phyloP scores from a whole-genome alignment of 495 filamentous ascomycete genomes.

The Lasiosphaeria miniovina region DNA sequence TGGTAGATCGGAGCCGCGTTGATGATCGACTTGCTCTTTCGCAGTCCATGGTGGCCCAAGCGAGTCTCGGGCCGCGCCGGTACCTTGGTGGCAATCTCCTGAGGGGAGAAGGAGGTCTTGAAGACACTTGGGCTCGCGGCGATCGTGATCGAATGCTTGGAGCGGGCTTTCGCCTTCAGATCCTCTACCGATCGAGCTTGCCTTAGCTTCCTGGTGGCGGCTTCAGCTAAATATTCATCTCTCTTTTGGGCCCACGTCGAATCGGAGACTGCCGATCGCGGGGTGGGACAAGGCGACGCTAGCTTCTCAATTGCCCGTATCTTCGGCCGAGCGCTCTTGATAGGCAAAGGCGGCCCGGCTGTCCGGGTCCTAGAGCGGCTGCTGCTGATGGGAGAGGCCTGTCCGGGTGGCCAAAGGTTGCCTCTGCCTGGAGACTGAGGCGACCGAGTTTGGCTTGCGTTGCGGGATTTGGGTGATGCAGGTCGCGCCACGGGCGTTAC shows the following conservation, averaged over 20 bases:
- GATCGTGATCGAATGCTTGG: slow-evolving; percentile 23
- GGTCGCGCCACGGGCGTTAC: neutral
- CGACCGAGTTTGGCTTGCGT: slow-evolving; percentile 3
- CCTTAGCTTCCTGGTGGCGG: slow-evolving; percentile 1
- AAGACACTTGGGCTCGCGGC: slow-evolving; percentile 31
- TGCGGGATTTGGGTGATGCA: slow-evolving; percentile 9
- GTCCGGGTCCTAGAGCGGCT: slow-evolving; percentile 1
- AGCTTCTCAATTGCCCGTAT: neutral
- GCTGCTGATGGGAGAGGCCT: no score
- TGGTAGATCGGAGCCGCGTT: slow-evolving; percentile 3
- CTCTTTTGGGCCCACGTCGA: neutral
- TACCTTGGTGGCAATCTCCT: slow-evolving; percentile 5
- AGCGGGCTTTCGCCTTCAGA: neutral
- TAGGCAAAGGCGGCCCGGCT: neutral
- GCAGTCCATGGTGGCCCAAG: neutral
- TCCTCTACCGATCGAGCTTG: neutral
- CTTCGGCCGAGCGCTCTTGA: slow-evolving; percentile 2
- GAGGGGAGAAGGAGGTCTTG: slow-evolving; percentile 6
- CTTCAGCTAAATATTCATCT: neutral
- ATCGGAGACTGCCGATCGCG: neutral
- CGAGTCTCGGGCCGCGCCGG: neutral
- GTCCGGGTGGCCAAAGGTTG: no score
- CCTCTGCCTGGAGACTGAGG: neutral
- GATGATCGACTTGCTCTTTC: slow-evolving; percentile 11
- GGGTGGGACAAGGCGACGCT: neutral